Percentiles rank a stretch among this genome's conserved stretches.
These are phyloP conservation scores for Sarcodon aspratus DNA, from an alignment of 768 basidiomycete genomes.

Conservation along the genomic window DNA sequence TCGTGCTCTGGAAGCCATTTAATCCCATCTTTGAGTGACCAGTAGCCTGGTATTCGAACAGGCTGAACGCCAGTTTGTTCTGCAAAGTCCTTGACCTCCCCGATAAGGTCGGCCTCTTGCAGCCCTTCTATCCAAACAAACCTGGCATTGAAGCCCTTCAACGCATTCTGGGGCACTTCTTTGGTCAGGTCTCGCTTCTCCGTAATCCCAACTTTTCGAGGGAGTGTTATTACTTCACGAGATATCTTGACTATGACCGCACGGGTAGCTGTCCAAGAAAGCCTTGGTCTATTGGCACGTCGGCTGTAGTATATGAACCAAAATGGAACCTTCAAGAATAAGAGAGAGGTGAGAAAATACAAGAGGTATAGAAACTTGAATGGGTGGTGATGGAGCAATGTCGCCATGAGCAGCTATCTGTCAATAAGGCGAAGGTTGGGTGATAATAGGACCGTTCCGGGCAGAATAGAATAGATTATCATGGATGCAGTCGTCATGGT, in stretches of 20 bases:
- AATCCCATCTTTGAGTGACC: conserved; percentile 5
- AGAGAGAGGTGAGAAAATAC: conserved; percentile 1
- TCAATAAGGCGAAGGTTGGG: no score
- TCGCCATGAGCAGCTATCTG: neutral
- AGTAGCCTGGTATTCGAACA: conserved; percentile 9
- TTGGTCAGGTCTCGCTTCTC: neutral
- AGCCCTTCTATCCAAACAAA: conserved; percentile 10
- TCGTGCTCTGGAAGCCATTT: neutral
- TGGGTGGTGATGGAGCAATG: conserved; percentile 2
- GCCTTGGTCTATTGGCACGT: conserved; percentile 2
- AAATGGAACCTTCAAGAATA: conserved; percentile 5
- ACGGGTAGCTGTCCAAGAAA: conserved; percentile 3
- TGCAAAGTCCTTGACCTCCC: neutral
- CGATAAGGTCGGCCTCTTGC: conserved; percentile 1
- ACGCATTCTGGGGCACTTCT: conserved; percentile 1
- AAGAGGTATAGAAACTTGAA: conserved; percentile 7
- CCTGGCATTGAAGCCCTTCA: neutral
- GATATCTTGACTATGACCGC: conserved; percentile 2
- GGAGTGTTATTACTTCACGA: neutral
- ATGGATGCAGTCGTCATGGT: no score
- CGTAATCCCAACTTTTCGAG: neutral
- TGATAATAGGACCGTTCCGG: no score
- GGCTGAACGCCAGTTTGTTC: conserved; percentile 6
- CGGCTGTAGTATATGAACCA: conserved; percentile 6
- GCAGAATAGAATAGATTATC: no score